Evolutionary conservation across 2,329 filamentous ascomycete species (phyloP).

Genomic region (Chrysosporium queenslandicum): DNA sequence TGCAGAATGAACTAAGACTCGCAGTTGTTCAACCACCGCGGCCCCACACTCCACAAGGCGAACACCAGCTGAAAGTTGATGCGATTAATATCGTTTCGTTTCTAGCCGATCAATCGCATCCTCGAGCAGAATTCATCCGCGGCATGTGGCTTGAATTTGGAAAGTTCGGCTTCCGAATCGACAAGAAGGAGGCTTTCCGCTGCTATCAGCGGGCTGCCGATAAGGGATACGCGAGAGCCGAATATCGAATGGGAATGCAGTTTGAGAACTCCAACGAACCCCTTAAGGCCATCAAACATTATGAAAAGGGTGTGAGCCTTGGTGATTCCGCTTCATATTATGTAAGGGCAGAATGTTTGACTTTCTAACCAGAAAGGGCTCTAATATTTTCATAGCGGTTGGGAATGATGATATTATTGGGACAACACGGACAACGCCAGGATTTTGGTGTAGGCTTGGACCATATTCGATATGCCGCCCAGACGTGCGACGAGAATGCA

Average conservation of each 20-base stretch:
- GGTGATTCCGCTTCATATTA: constrained; percentile 81
- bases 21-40: constrained; percentile 49
- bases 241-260: constrained; percentile 97
- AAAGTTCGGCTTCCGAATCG: constrained; percentile 78
- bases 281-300: constrained; percentile 81
- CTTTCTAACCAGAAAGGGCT: constrained; percentile 7
- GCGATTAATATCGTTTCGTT: constrained; percentile 88
- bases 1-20: constrained; percentile 64
- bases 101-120: constrained; percentile 81
- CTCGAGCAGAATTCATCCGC: constrained; percentile 85
- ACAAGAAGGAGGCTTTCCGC: constrained; percentile 88
- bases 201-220: constrained; percentile 80
- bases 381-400: constrained; percentile 51
- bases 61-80: constrained; percentile 79
- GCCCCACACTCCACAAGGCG: constrained; percentile 69
- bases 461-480: constrained; percentile 71
- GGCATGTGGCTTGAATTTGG: constrained; percentile 98
- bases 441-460: constrained; percentile 70
- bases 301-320: constrained; percentile 66
- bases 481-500: constrained; percentile 87
- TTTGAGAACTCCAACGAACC: constrained; percentile 93
- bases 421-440: constrained; percentile 81
- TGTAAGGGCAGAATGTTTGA: constrained; percentile 27
- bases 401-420: constrained; percentile 94
- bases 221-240: constrained; percentile 74